Percentiles rank a stretch among this genome's conserved stretches.
Conservation (phyloP, 1,284 basidiomycete genomes). For the Apiotrichum porosum region DNA sequence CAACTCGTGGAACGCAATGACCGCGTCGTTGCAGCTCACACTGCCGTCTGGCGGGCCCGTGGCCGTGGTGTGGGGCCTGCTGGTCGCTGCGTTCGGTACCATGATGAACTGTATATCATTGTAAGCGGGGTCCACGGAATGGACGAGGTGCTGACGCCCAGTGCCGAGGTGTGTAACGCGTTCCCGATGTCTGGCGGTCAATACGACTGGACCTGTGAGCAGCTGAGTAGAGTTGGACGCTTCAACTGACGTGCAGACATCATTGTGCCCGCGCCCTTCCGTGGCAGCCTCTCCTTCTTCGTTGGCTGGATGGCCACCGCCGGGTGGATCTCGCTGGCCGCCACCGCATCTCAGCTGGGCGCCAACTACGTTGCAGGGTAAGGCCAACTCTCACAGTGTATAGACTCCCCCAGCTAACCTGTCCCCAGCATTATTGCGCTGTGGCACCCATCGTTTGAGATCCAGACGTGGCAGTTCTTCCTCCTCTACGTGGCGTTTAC, state of each 20-base stretch:
- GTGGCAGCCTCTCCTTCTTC: slow-evolving; percentile 8
- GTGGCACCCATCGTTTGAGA: slow-evolving; percentile 6
- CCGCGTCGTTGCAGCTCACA: too few relatives aligned
- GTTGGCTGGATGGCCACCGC: slow-evolving; percentile 17
- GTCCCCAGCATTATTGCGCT: slow-evolving; percentile 36
- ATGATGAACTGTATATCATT: slow-evolving; percentile 28
- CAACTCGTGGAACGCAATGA: slow-evolving; percentile 19
- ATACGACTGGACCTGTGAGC: slow-evolving; percentile 31
- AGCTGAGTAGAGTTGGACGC: too few relatives aligned
- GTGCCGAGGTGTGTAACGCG: slow-evolving; percentile 6
- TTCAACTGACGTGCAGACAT: slow-evolving; percentile 6
- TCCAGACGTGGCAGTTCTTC: slow-evolving; percentile 1
- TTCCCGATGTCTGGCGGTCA: slow-evolving; percentile 30
- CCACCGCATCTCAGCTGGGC: slow-evolving; percentile 27
- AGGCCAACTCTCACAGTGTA: too few relatives aligned
- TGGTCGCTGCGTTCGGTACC: slow-evolving; percentile 31
- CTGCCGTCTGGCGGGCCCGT: slow-evolving; percentile 40
- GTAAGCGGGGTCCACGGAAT: too few relatives aligned
- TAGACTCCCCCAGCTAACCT: too few relatives aligned
- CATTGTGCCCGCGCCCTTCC: not conserved
- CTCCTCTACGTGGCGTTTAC: slow-evolving; percentile 5
- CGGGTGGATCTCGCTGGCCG: slow-evolving; percentile 47
- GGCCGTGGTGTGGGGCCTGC: slow-evolving; percentile 42
- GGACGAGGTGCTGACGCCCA: slow-evolving; percentile 1
- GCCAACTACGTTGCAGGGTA: too few relatives aligned